Conservation (phyloP, 192 early-diverging fungal species). For the Backusella liffmaniae region DNA sequence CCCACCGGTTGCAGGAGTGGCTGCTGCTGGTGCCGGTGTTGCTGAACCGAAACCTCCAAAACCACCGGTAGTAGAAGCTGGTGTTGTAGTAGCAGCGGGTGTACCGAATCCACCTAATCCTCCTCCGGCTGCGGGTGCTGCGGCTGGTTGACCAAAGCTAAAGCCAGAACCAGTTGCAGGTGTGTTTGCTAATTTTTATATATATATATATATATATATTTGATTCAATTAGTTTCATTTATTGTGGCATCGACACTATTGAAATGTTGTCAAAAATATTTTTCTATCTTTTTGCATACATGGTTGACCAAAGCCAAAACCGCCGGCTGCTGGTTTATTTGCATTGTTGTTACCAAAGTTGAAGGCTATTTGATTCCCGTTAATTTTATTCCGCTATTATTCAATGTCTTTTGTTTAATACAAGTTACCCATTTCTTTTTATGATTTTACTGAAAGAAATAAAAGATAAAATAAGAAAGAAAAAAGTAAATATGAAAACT, state of each 20-base stretch:
- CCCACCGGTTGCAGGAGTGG: not conserved
- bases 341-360: constrained; percentile 15
- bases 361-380: constrained; percentile 10
- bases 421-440: not conserved
- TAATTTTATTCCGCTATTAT: not conserved
- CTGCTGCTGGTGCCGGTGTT: not conserved
- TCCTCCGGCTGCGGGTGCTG: constrained; percentile 6
- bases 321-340: constrained; percentile 16
- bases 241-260: not conserved
- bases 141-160: constrained; percentile 14
- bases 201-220: not conserved
- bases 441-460: not conserved
- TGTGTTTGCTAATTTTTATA: not conserved
- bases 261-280: not conserved
- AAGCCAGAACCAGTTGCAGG: constrained; percentile 1
- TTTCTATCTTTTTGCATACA: not conserved
- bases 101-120: constrained; percentile 1
- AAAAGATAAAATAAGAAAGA: not conserved
- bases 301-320: not conserved
- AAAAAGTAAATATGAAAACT: not conserved
- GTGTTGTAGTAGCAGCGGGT: not conserved
- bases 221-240: not conserved
- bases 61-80: not conserved
- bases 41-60: constrained; percentile 5
- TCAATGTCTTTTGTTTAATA: not conserved